A percentile compares a stretch with the other conserved stretches of the same genome.
phyloP scores from a whole-genome alignment of 1,284 basidiomycete genomes.

The Sporisorium graminicola region DNA sequence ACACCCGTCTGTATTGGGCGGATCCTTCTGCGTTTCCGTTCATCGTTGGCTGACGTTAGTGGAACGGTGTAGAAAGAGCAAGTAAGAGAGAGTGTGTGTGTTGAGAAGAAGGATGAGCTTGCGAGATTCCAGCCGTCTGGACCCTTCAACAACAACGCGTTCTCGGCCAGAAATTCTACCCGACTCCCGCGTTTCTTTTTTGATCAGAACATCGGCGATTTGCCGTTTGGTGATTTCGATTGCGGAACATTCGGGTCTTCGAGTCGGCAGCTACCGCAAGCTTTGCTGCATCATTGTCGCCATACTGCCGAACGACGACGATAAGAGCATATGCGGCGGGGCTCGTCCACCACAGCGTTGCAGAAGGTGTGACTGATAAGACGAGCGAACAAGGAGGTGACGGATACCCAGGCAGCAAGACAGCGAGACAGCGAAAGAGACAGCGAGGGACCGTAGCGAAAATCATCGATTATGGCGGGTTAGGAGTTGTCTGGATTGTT shows the following conservation, averaged over 20 bases:
- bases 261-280: conserved; percentile 20
- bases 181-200: conserved; percentile 20
- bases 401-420: too few relatives aligned
- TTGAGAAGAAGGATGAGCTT: background rate
- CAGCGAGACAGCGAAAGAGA: background rate
- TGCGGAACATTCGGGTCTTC: background rate
- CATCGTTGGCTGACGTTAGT: conserved; percentile 8
- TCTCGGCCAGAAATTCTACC: conserved; percentile 15
- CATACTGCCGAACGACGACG: background rate
- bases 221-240: too few relatives aligned
- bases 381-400: background rate
- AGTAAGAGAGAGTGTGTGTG: too few relatives aligned
- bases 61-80: background rate
- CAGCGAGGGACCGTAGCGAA: too few relatives aligned
- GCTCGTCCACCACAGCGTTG: too few relatives aligned
- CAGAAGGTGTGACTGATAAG: too few relatives aligned
- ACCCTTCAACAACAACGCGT: conserved; percentile 25
- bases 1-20: conserved; percentile 38
- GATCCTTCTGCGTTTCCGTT: conserved; percentile 28
- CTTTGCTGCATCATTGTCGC: background rate
- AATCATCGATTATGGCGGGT: conserved; percentile 5
- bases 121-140: background rate
- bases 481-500: background rate
- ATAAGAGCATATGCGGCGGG: background rate
- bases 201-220: conserved; percentile 8